These are phyloP conservation scores for Spencermartinsiella ligniputridi DNA, from an alignment of 1,139 yeast genomes.

Conservation along the genomic window DNA sequence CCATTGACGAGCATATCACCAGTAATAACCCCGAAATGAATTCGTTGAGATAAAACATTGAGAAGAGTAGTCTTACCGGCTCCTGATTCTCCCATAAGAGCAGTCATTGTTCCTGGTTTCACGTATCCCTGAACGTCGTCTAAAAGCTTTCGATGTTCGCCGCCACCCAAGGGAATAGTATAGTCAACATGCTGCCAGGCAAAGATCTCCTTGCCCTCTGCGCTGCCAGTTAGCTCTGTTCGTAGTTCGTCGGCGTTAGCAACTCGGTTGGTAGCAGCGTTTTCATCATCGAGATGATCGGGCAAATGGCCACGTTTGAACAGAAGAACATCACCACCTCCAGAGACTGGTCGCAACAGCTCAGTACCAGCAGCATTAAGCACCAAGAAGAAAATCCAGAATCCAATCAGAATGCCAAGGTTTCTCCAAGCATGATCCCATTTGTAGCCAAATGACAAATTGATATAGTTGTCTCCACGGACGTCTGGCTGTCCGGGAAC, in stretches of 20 bases:
- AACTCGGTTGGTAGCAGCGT: slow-evolving; percentile 18
- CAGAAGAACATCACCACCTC: slow-evolving; percentile 56
- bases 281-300: slow-evolving; percentile 8
- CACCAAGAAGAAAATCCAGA: slow-evolving; percentile 47
- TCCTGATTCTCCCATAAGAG: slow-evolving; percentile 67
- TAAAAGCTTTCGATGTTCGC: slow-evolving; percentile 42
- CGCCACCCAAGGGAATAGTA: slow-evolving; percentile 48
- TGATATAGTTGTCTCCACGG: slow-evolving; percentile 46
- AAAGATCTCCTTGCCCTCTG: slow-evolving; percentile 42
- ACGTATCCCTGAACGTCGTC: slow-evolving; percentile 61
- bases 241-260: slow-evolving; percentile 18
- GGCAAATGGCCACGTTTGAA: slow-evolving; percentile 56
- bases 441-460: slow-evolving; percentile 37
- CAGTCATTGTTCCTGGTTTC: slow-evolving; percentile 61
- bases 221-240: slow-evolving; percentile 13
- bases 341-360: slow-evolving; percentile 45
- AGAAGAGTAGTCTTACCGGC: slow-evolving; percentile 66
- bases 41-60: slow-evolving; percentile 56
- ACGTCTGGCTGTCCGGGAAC: slow-evolving; percentile 43
- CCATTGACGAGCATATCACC: slow-evolving; percentile 66
- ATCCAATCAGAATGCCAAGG: slow-evolving; percentile 56
- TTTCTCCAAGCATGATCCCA: slow-evolving; percentile 62
- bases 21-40: slow-evolving; percentile 54
- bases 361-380: slow-evolving; percentile 49
- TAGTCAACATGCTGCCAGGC: slow-evolving; percentile 54